phyloP scores from a whole-genome alignment of 2,329 filamentous ascomycete genomes.

The Colletotrichum echinochloae region DNA sequence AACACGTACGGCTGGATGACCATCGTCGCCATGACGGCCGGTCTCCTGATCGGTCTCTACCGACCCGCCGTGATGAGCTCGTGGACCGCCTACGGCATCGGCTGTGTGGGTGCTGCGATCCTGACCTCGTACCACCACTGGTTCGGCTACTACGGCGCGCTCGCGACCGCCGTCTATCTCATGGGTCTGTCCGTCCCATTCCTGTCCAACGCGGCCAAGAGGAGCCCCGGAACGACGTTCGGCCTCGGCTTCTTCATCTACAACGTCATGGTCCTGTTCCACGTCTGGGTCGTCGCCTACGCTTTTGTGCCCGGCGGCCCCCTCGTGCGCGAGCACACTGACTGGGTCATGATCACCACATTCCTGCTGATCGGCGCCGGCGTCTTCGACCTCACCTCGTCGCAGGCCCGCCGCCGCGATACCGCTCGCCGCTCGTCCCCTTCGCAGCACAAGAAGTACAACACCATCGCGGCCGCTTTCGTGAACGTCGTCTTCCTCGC shows the following conservation, averaged over 20 bases:
- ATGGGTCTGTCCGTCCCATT: conserved; percentile 83
- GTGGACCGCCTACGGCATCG: conserved; percentile 83
- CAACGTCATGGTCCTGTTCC: conserved; percentile 95
- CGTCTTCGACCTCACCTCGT: conserved; percentile 76
- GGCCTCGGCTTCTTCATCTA: conserved; percentile 91
- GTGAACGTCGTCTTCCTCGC: conserved; percentile 85
- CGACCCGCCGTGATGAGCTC: conserved; percentile 77
- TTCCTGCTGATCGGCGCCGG: conserved; percentile 89
- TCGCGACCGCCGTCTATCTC: conserved; percentile 81
- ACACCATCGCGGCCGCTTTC: conserved; percentile 70
- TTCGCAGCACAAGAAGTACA: conserved; percentile 64
- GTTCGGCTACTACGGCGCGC: conserved; percentile 88
- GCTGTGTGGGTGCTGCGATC: conserved; percentile 81
- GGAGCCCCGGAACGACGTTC: conserved; percentile 83
- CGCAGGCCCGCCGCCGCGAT: conserved; percentile 57
- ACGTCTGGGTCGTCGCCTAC: conserved; percentile 98
- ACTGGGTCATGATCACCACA: conserved; percentile 91
- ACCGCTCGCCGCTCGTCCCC: conserved; percentile 51
- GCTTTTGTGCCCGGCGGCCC: conserved; percentile 97
- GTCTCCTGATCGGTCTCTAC: conserved; percentile 81
- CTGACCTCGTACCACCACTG: conserved; percentile 84
- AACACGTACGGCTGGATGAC: conserved; percentile 92
- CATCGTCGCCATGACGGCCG: conserved; percentile 86
- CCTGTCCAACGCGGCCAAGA: conserved; percentile 80
- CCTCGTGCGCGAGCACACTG: conserved; percentile 91